Conservation (phyloP, 163 green algal species). For the Picocystis sp. region DNA sequence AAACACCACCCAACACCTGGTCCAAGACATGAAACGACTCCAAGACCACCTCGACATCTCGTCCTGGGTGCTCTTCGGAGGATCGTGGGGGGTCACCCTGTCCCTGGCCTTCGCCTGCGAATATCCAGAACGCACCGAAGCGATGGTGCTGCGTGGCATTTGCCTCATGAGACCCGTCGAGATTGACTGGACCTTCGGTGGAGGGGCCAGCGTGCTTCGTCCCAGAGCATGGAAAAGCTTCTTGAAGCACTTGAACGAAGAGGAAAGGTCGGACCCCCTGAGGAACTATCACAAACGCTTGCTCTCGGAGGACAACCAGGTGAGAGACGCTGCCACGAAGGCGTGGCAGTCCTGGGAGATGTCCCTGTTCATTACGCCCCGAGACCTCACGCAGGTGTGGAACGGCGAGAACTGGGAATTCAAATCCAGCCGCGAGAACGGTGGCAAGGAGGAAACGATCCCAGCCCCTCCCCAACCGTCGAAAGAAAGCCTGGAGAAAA, state of each 20-base stretch:
- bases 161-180: conserved; percentile 18
- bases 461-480: no score
- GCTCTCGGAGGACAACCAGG: conserved; percentile 8
- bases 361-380: no score
- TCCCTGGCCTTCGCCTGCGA: conserved; percentile 26
- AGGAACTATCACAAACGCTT: conserved; percentile 27
- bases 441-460: no score
- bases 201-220: conserved; percentile 12
- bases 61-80: conserved; percentile 32
- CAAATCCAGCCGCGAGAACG: no score
- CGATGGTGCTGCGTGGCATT: conserved; percentile 19
- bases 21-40: conserved; percentile 38
- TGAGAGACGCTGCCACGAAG: no score
- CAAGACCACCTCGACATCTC: conserved; percentile 23
- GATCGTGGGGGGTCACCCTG: conserved; percentile 35
- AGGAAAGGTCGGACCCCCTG: conserved; percentile 18
- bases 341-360: no score
- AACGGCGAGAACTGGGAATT: no score
- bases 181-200: conserved; percentile 18
- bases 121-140: conserved; percentile 10
- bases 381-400: no score
- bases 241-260: conserved; percentile 8
- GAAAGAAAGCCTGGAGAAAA: no score
- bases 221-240: conserved; percentile 26
- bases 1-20: conserved; percentile 39